phyloP scores from a whole-genome alignment of 345 rosid species.

The Eucalyptus dawsonii region DNA sequence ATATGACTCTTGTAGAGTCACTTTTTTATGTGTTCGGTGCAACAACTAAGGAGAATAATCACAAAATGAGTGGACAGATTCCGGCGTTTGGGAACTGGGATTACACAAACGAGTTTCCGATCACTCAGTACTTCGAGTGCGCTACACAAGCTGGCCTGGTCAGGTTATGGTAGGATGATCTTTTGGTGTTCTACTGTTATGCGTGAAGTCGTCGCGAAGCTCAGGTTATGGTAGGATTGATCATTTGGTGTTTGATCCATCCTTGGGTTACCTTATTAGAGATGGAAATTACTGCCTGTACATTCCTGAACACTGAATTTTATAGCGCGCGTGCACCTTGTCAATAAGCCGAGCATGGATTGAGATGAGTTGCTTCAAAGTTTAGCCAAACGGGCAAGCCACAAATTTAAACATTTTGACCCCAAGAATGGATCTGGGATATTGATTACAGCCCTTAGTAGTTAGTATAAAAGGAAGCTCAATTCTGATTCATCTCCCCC shows the following conservation, averaged over 20 bases:
- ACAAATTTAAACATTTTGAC: background rate
- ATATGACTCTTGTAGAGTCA: no score
- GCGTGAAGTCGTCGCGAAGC: constrained; percentile 68
- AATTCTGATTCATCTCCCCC: background rate
- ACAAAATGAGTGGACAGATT: background rate
- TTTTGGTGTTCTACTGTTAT: background rate
- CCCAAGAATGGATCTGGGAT: background rate
- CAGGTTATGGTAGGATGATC: background rate
- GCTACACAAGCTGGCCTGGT: background rate
- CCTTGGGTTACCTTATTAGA: background rate
- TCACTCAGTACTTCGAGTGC: background rate
- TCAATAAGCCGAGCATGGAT: background rate
- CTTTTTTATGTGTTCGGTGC: background rate
- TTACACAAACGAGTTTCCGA: background rate
- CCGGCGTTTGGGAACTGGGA: background rate
- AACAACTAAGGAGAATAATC: background rate
- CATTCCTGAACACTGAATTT: no score
- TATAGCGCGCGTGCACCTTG: fast-evolving
- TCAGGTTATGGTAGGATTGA: background rate
- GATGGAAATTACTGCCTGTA: background rate
- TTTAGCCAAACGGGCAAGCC: background rate
- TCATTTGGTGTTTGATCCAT: background rate
- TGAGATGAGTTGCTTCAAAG: background rate
- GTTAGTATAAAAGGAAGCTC: background rate
- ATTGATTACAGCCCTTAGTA: background rate